Evolutionary conservation across 2,329 filamentous ascomycete genomes (phyloP), one percentile per base, ranked within the genome.

Genomic region (Falciphora oryzae): DNA sequence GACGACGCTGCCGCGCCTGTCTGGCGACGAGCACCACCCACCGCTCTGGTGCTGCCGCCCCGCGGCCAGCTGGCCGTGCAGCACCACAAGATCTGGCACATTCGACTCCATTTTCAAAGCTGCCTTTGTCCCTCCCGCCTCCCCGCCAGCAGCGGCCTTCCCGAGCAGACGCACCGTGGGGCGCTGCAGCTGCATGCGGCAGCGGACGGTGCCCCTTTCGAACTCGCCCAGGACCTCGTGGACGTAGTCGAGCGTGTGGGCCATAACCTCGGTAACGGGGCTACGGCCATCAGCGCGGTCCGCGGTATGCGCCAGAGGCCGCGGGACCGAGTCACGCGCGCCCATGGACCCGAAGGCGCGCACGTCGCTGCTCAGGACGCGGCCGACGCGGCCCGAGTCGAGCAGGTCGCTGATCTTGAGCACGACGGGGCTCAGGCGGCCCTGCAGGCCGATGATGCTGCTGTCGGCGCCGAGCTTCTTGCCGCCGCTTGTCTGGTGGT

Each of bases 391-490:
- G 29, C 81, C 82, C 0, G 74, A 71, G 1, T 70, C 71, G 10
- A 88, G 62, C 1, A 85, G 57, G 16, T 79, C 73, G 29, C 75
- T 77, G 4, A 87, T 38, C 68, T 79, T 82, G 1, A 73, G 66
- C 3, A 81, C 70, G 0, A 79, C 67, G 0, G 84, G 83, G 0
- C 80, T 72, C 10, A 81, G 69, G 0, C 79, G 75, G 0, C 81
- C 83, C 69, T 88, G 85, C 2, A 85, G 65, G 0, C 82, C 83
- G 0, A 87, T 77, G 3, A 84, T 72, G 2, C 77, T 80, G 44
- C 72, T 73, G 3, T 71, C 70, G 29, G 74, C 63, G 3, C 66
- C 69, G 44, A 53, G 44, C 22, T 18, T n/a, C 44, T n/a, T 53
- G 18, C 44, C 44, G 18, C 22, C 44, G 18, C 22, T n/a, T 4